Conservation (phyloP, 2,329 filamentous ascomycete species). For the Byssoonygena ceratinophila region DNA sequence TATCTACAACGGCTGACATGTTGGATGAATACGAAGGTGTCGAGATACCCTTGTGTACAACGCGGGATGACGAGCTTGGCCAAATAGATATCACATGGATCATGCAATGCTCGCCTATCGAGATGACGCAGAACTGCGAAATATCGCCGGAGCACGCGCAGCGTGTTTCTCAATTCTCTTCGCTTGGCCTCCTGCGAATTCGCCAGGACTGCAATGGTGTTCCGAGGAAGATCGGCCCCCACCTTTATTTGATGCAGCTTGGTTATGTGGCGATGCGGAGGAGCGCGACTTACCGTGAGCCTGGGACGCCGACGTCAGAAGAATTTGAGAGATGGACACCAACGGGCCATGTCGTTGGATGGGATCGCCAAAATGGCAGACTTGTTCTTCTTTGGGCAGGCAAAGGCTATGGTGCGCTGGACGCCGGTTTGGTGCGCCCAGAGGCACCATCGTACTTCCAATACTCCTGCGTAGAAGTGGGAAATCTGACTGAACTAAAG, state of each 20-base stretch:
- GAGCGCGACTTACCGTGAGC: not conserved
- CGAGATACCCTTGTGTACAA: constrained; percentile 17
- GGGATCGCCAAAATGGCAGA: constrained; percentile 26
- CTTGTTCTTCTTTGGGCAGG: constrained; percentile 27
- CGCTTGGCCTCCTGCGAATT: constrained; percentile 27
- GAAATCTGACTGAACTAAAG: not conserved
- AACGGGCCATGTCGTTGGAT: constrained; percentile 30
- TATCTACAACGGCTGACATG: constrained; percentile 24
- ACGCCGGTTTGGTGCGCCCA: constrained; percentile 20
- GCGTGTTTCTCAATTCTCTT: constrained; percentile 18
- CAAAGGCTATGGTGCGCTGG: constrained; percentile 19
- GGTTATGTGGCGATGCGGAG: constrained; percentile 26
- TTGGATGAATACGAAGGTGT: constrained; percentile 29
- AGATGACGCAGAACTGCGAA: constrained; percentile 20
- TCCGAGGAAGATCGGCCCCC: constrained; percentile 17
- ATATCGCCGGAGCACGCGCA: constrained; percentile 13
- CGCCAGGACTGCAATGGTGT: constrained; percentile 19
- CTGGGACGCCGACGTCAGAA: not conserved
- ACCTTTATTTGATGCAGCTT: constrained; percentile 30
- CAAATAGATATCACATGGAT: constrained; percentile 26
- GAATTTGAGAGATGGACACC: constrained; percentile 21
- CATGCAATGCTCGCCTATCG: constrained; percentile 27
- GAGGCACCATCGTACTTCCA: constrained; percentile 2
- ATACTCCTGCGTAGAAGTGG: not conserved
- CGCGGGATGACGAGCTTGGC: constrained; percentile 5